Conservation (phyloP, 2,329 filamentous ascomycete genomes). For the Cadophora gregata region DNA sequence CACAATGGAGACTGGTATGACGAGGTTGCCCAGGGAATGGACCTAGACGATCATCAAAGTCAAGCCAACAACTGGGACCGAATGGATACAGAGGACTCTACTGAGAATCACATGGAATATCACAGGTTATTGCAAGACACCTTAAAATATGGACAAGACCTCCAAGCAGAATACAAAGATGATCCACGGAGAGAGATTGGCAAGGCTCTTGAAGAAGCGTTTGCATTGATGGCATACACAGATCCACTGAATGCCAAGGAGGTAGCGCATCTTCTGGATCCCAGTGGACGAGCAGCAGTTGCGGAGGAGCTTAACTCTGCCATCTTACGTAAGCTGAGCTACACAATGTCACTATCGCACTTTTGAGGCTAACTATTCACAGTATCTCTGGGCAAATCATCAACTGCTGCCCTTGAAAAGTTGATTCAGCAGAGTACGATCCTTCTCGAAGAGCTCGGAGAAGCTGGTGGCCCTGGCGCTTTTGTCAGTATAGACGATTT, state of each 20-base stretch:
- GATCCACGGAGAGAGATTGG: constrained; percentile 74
- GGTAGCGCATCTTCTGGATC: constrained; percentile 79
- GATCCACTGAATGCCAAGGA: constrained; percentile 78
- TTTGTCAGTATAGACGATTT: constrained; percentile 75
- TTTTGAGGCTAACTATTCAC: constrained; percentile 40
- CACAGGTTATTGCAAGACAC: constrained; percentile 67
- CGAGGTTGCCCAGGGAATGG: constrained; percentile 52
- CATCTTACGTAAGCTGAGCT: constrained; percentile 67
- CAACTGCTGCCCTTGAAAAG: constrained; percentile 82
- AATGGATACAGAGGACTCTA: constrained; percentile 58
- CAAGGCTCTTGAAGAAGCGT: constrained; percentile 81
- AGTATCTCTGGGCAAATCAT: constrained; percentile 92
- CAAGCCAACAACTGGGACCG: constrained; percentile 52
- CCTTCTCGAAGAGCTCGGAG: constrained; percentile 80
- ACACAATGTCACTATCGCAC: not conserved
- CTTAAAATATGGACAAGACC: constrained; percentile 77
- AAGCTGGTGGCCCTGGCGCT: constrained; percentile 79
- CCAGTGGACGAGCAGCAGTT: constrained; percentile 74
- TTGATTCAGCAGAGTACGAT: constrained; percentile 86
- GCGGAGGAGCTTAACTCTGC: constrained; percentile 95
- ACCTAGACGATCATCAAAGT: constrained; percentile 58
- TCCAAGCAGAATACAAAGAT: constrained; percentile 77
- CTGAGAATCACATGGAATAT: constrained; percentile 38
- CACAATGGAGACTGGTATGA: constrained; percentile 47
- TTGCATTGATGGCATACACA: constrained; percentile 84